Conservation (phyloP, 176 grass and related monocot genomes). For the Raddia distichophylla region DNA sequence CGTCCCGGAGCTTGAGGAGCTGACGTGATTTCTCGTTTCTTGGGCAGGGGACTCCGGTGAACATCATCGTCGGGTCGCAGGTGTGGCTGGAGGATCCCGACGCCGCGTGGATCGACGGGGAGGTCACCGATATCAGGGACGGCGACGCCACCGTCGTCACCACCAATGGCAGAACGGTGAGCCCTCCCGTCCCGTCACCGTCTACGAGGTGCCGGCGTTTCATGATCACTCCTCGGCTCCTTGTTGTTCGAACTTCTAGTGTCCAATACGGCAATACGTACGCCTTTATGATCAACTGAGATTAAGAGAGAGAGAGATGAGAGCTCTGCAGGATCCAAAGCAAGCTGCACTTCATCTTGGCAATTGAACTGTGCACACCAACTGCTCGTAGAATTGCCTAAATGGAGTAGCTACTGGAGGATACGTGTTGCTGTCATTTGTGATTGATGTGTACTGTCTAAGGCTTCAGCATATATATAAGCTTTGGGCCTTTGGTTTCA, state of each 20-base stretch:
- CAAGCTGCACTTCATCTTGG: not conserved
- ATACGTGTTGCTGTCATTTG: not conserved
- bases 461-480: not conserved
- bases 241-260: too few species aligned
- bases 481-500: slow-evolving; percentile 38
- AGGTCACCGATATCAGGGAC: slow-evolving; percentile 79
- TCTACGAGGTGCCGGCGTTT: not conserved
- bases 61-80: slow-evolving; percentile 91
- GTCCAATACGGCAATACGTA: not conserved
- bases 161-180: slow-evolving; percentile 68
- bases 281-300: not conserved
- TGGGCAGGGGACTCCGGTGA: slow-evolving; percentile 86
- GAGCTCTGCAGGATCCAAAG: too few species aligned
- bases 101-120: slow-evolving; percentile 77
- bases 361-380: not conserved
- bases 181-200: too few species aligned
- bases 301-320: not conserved
- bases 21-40: slow-evolving; percentile 16
- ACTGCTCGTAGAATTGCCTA: not conserved
- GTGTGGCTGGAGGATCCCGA: slow-evolving; percentile 86
- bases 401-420: not conserved
- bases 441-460: not conserved
- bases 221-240: too few species aligned
- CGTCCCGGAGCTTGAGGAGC: not conserved
- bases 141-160: slow-evolving; percentile 57